phyloP scores from a whole-genome alignment of 148 eudicot genomes.

The Rhododendron kiyosumense region DNA sequence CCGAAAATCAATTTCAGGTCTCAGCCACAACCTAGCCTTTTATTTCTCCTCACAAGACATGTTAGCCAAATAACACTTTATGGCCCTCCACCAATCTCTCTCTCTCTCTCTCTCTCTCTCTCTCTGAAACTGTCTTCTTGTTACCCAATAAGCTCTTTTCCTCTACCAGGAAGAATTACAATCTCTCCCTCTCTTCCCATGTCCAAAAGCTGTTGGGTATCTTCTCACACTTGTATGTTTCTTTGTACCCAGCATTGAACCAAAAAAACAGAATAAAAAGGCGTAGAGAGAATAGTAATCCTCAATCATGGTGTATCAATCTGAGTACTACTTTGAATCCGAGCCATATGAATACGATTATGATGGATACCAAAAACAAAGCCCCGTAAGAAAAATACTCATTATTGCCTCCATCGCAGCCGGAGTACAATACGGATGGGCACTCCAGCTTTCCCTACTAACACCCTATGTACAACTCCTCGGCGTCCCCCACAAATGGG shows the following conservation, averaged over 20 bases:
- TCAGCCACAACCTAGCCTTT: neutral
- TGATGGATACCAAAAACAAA: neutral
- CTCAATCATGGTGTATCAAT: neutral
- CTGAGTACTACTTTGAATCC: neutral
- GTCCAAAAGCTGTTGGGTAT: too few relatives aligned
- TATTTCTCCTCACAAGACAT: neutral
- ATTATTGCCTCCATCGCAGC: too few relatives aligned
- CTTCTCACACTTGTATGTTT: too few relatives aligned
- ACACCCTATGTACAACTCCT: too few relatives aligned
- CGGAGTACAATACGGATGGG: too few relatives aligned
- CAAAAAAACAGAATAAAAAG: neutral
- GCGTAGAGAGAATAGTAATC: neutral
- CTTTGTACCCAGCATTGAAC: neutral
- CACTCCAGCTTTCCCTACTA: too few relatives aligned
- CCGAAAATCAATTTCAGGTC: neutral
- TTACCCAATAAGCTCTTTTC: neutral
- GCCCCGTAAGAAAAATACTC: too few relatives aligned
- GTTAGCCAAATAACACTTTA: neutral
- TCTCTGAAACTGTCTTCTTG: neutral
- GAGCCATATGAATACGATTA: neutral
- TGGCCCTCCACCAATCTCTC: neutral
- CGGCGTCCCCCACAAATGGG: too few relatives aligned
- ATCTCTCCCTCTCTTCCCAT: neutral
- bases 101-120: neutral
- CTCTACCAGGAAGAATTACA: neutral